Evolutionary conservation across 2,329 filamentous ascomycete species (phyloP), one percentile per base, ranked within the genome.

Genomic region (Aspergillus hiratsukae): DNA sequence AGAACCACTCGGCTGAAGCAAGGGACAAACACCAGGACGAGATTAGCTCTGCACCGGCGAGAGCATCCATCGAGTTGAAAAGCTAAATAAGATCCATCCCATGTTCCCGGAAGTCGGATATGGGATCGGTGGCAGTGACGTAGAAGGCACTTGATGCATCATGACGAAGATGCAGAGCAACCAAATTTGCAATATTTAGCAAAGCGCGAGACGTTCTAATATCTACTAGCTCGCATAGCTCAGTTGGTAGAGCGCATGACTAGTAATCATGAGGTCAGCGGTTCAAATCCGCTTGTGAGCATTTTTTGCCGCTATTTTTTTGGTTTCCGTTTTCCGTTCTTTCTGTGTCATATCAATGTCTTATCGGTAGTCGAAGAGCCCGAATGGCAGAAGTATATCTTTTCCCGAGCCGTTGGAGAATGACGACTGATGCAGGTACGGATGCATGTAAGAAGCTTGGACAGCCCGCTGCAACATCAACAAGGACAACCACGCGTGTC

Each of bases 211-310:
- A 10, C 1, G 19, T 3, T 9, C 3, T 21, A 25, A n/a, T 19
- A 35, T 27, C 21, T 31, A 45, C 23, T 4, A 49, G 68, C 68
- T 66, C 67, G 62, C 64, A 65, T 71, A 64, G 68, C 68, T 67
- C 64, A 71, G 66, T 69, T 61, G 67, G 69, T 70, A 72, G 68
- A 68, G 69, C 69, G 69, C 68, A 65, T 69, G 69, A 71, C 69
- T 71, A 66, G 69, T 72, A 46, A 46, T 72, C 68, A 69, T 65
- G 68, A 71, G 69, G 67, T 71, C 69, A 62, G 62, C 66, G 61
- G 69, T 72, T 72, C 69, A 65, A 71, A 63, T 68, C 68, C 61
- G 67, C 63, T 61, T 67, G 67, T 64, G 69, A 66, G 69, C 68
- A 67, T 48, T 51, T 56, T 56, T 35, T 35, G 31, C 4, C 31